phyloP scores from a whole-genome alignment of 176 grass and related monocot species.

The Dactylis glomerata region DNA sequence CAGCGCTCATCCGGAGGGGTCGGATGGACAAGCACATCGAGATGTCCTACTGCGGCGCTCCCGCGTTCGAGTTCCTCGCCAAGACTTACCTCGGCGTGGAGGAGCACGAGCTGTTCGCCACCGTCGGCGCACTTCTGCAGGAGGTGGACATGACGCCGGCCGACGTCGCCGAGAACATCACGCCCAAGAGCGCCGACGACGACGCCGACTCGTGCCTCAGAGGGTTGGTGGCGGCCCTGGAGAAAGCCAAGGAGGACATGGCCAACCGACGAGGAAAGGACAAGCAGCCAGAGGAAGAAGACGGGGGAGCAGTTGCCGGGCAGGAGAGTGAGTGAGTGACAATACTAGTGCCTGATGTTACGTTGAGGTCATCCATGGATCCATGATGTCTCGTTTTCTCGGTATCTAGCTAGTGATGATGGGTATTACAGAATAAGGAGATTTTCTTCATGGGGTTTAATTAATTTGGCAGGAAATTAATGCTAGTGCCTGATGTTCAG shows the following conservation, averaged over 20 bases:
- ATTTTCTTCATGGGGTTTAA: neutral
- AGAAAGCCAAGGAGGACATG: slow-evolving; percentile 38
- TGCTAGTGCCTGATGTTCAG: neutral
- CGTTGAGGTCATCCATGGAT: neutral
- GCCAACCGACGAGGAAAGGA: neutral
- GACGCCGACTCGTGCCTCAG: slow-evolving; percentile 23
- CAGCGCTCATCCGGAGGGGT: slow-evolving; percentile 48
- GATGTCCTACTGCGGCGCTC: slow-evolving; percentile 67
- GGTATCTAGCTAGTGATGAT: neutral
- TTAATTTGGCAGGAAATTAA: neutral
- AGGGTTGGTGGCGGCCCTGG: slow-evolving; percentile 25
- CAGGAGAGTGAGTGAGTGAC: neutral
- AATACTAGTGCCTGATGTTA: neutral
- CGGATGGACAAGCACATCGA: slow-evolving; percentile 80
- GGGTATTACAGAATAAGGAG: neutral
- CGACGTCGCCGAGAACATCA: slow-evolving; percentile 63
- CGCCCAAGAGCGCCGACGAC: slow-evolving; percentile 36
- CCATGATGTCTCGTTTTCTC: neutral
- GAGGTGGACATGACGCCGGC: slow-evolving; percentile 60
- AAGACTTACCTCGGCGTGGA: slow-evolving; percentile 40
- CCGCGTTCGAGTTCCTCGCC: slow-evolving; percentile 54
- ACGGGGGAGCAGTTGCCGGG: neutral
- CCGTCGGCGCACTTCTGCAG: slow-evolving; percentile 6
- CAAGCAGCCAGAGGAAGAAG: neutral
- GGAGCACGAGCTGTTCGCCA: slow-evolving; percentile 12